phyloP scores from a whole-genome alignment of 129 eudicot species.

The Arctium minus region DNA sequence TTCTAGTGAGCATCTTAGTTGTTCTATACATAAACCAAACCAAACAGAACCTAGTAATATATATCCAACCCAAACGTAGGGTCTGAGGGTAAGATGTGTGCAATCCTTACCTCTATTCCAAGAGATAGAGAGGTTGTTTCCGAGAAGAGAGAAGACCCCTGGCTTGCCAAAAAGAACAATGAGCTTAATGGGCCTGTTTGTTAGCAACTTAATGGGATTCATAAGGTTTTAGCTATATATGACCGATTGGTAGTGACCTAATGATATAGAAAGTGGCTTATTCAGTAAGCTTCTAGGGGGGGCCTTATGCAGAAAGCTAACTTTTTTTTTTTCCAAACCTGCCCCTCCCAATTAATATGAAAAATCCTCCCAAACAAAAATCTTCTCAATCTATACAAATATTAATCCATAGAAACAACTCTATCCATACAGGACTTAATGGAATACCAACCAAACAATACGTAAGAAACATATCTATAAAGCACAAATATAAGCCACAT shows the following conservation, averaged over 20 bases:
- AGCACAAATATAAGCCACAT: background rate
- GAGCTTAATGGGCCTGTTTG: background rate
- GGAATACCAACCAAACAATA: background rate
- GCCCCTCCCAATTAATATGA: background rate
- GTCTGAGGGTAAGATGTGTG: no score
- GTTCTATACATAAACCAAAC: background rate
- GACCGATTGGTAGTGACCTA: background rate
- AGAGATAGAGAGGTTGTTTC: no score
- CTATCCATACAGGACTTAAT: background rate
- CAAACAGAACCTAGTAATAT: no score
- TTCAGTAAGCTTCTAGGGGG: background rate
- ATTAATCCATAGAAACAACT: background rate
- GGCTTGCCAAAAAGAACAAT: no score
- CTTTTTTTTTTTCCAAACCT: background rate
- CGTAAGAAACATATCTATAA: no score
- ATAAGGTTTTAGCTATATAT: background rate
- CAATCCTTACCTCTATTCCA: no score
- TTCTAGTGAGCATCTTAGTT: background rate
- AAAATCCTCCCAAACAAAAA: background rate
- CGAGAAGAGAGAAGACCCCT: no score
- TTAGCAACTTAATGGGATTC: no score
- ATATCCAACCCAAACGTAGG: no score
- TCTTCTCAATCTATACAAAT: background rate
- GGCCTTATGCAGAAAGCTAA: background rate
- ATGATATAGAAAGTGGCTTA: background rate